These are phyloP conservation scores for Ormosia emarginata DNA, from an alignment of 306 rosid species.

Conservation along the genomic window DNA sequence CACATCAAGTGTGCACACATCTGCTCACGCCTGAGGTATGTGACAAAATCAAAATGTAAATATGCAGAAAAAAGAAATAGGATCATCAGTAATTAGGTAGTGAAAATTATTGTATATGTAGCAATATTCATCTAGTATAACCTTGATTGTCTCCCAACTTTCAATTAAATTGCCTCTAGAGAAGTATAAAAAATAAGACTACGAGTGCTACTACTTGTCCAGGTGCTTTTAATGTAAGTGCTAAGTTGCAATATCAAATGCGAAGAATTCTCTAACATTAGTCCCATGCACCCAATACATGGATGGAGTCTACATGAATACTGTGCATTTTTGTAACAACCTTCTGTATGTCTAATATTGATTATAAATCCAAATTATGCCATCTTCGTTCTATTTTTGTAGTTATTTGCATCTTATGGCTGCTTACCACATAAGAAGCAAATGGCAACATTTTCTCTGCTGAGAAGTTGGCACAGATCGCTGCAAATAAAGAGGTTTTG, in stretches of 20 bases:
- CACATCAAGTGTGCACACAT: neutral
- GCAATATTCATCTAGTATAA: neutral
- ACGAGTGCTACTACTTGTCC: neutral
- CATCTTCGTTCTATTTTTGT: neutral
- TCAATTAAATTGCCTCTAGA: neutral
- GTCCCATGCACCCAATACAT: neutral
- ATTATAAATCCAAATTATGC: conserved; percentile 9
- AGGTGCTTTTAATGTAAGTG: too few species aligned
- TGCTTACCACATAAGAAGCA: conserved; percentile 81
- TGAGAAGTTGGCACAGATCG: conserved; percentile 71
- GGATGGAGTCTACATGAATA: neutral
- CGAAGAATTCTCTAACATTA: neutral
- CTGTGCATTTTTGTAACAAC: neutral
- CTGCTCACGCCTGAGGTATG: neutral
- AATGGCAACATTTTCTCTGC: conserved; percentile 82
- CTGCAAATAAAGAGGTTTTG: conserved; percentile 41
- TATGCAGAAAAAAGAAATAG: neutral
- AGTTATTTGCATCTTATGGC: neutral
- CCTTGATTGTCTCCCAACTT: neutral
- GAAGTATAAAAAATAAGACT: neutral
- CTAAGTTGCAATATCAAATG: neutral
- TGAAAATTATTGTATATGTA: too few species aligned
- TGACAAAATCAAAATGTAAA: neutral
- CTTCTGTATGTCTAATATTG: neutral
- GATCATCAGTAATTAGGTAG: neutral